These are phyloP conservation scores for Psidium guajava DNA, from an alignment of 345 rosid species.

Conservation along the genomic window DNA sequence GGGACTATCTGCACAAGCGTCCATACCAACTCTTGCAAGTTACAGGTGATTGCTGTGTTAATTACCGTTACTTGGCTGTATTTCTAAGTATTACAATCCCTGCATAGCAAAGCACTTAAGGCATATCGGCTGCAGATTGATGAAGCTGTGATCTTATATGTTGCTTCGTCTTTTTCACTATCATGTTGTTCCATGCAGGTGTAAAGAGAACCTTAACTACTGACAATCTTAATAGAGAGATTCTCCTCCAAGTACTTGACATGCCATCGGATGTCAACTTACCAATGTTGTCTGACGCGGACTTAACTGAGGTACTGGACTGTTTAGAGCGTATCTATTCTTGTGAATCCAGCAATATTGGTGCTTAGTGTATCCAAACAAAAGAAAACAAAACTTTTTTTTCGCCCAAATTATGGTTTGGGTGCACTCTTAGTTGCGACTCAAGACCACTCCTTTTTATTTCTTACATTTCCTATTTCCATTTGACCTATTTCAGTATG, in stretches of 20 bases:
- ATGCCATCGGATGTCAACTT: constrained; percentile 18
- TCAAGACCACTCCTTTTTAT: background rate
- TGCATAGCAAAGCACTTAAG: background rate
- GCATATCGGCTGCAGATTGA: background rate
- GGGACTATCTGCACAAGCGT: constrained; percentile 26
- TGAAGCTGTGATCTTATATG: background rate
- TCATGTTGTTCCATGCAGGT: constrained; percentile 11
- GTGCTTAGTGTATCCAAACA: background rate
- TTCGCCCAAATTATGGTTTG: background rate
- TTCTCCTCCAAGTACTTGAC: constrained; percentile 27
- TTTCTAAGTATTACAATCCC: background rate
- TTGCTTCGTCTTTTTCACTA: background rate
- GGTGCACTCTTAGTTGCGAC: background rate
- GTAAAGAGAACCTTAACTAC: constrained; percentile 13
- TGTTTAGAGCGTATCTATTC: background rate
- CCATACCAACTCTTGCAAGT: constrained; percentile 37
- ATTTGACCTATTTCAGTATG: background rate
- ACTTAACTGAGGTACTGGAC: constrained; percentile 31
- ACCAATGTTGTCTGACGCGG: constrained; percentile 29
- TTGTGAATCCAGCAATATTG: background rate
- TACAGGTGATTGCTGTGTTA: constrained; percentile 25
- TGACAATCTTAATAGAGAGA: constrained; percentile 5
- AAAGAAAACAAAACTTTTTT: too few species aligned
- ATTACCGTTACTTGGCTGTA: background rate
- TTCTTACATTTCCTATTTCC: background rate